Evolutionary conservation across 164 flowering plant species (phyloP), one percentile per base, ranked within the genome.

Genomic region (Cinnamomum chago): DNA sequence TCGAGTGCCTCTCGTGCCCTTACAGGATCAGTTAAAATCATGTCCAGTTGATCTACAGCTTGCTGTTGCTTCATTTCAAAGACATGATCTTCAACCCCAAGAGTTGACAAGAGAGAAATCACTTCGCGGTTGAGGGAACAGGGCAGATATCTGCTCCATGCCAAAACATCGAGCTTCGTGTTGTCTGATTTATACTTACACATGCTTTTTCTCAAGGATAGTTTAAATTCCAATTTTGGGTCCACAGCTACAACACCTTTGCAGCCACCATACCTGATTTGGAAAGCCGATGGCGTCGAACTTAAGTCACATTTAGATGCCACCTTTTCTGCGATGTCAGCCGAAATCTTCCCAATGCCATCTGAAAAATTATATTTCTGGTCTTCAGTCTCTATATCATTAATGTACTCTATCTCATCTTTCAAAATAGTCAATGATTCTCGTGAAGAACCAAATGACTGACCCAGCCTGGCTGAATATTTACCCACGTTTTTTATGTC

Each of bases 291-390:
- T n/a, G 99, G 98, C 33, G 77, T 77, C 28, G n/a, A 67, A 55
- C 72, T 79, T 13, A 82, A 60, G 22, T 82, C 88, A 80, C 94
- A 92, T 80, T 93, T 90, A 24, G 0, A 62, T 3, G 98, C 94
- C 71, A 95, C 96, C 72, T 35, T 79, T 22, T 25, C 60, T 40
- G 97, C 99, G 79, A 95, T 88, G 0, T 81, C 85, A 35, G 82
- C 82, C 20, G 99, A 93, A 74, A 95, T 93, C 75, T 90, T 95
- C 72, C 99, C 99, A 73, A 95, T 93, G n/a, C 99, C 98, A 88
- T 95, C 99, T 30, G 99, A 95, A 76, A 93, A 95, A 23, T 77
- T 72, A 76, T 91, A 93, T 28, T 52, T 76, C n/a, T 84, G 70
- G 35, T 89, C 33, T 22, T 20, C 75, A 50, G 75, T 71, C 75